Base-by-base conservation (phyloP, 495 filamentous ascomycete species). In the Tetracladium setigerum region DNA sequence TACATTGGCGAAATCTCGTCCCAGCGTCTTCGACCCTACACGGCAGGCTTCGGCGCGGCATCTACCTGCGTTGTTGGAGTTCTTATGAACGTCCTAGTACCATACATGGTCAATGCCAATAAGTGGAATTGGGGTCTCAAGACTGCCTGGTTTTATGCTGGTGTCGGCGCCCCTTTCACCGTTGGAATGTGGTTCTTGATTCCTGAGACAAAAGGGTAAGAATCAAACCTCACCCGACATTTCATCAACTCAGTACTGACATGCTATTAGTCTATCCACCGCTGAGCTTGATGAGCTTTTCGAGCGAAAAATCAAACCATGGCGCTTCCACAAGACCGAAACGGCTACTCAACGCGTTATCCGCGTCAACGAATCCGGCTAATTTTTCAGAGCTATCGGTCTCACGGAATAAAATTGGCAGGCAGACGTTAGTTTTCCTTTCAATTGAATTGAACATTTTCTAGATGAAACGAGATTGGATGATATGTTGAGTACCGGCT, bases 111-210 rank as follows among this genome's bases (percentile, higher is more conserved):
- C 31, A 87, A 86, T 62, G 79, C 79, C 1, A 65, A 62, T 0
- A 81, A 76, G 0, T 87, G 84, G 84, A 56, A 84, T 62, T 89
- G 82, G 83, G 66, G 73, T 41, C 83, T 82, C 50, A 84, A 76
- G 47, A 73, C 82, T 15, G 83, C 80, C 15, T 86, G 88, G 61
- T 86, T 88, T 68, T 89, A 80, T 80, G 81, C 24, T n/a, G 45
- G 45, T 8, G 24, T 40, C 15, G 45, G 45, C 19, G 5, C 19
- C 19, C 36, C 35, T 13, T 39, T 47, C 19, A 40, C 36, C 15
- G 4, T 40, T 6, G 34, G 34, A 17, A 40, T 47, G 35, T 47
- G 36, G 34, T 36, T 39, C 10, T 22, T 39, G 18, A 40, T 47
- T 40, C 45, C 45, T 30, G 45, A 47, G 36, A 39, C 45, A 30